phyloP scores from a whole-genome alignment of 768 basidiomycete genomes.

The Boletus barrowsii region DNA sequence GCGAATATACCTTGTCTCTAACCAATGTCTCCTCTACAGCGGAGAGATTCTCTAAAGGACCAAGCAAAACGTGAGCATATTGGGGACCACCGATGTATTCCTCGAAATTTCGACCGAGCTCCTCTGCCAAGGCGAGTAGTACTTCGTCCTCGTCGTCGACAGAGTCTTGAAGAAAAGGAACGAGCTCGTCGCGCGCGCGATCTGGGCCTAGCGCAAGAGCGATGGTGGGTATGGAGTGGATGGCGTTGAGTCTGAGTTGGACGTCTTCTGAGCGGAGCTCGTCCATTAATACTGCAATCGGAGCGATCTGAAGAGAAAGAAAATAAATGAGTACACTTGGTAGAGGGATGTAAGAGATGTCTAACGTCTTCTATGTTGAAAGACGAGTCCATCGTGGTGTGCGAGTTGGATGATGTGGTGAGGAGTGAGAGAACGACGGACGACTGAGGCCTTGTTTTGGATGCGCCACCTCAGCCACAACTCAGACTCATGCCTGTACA shows the following conservation, averaged over 20 bases:
- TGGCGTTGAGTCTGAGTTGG: conserved; percentile 91
- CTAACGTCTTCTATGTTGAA: conserved; percentile 69
- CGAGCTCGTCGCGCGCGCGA: conserved; percentile 91
- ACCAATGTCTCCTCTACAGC: conserved; percentile 98
- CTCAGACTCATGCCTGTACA: conserved; percentile 53
- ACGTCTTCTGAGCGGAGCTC: conserved; percentile 98
- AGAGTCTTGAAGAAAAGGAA: conserved; percentile 98
- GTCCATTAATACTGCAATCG: conserved; percentile 96
- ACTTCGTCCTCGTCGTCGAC: conserved; percentile 99
- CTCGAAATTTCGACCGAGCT: conserved; percentile 87
- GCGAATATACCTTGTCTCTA: conserved; percentile 81
- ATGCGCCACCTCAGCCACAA: conserved; percentile 21
- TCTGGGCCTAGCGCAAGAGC: conserved; percentile 94
- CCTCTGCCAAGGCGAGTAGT: conserved; percentile 90
- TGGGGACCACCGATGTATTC: conserved; percentile 92
- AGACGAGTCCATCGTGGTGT: conserved; percentile 58
- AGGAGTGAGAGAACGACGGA: not conserved
- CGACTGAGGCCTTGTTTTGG: conserved; percentile 10
- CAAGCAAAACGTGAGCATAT: conserved; percentile 82
- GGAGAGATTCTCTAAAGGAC: conserved; percentile 91
- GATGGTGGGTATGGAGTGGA: conserved; percentile 96
- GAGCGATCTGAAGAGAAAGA: conserved; percentile 62
- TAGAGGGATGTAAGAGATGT: not conserved
- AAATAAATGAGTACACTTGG: conserved; percentile 12
- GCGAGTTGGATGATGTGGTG: not conserved